Base-by-base conservation (phyloP, 805 yeast genomes). In the Wickerhamomyces ciferrii region DNA sequence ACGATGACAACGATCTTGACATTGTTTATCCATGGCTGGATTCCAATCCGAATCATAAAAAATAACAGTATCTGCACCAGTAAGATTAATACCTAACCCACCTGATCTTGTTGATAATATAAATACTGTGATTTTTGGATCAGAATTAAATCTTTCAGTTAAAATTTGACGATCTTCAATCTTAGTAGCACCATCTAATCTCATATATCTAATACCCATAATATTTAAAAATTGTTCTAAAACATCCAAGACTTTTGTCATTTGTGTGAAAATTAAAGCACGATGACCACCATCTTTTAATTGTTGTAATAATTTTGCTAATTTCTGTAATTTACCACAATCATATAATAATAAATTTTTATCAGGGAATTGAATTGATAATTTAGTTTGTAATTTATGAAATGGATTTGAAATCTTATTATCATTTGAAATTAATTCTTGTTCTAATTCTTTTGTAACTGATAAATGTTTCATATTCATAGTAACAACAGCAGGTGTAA, bases 11-110 rank as follows among this genome's bases (percentile, higher is more conserved):
- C 99, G 83, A 68, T 94, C 99, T 67, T 94, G 99, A 69, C 99
- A 94, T 67, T 94, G 99, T 61, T 90, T 89, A 65, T 94, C 99
- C 97, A 94, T 94, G 1, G 98, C 96, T 2, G 99, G 99, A 62
- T 94, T 94, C 99, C 99, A 92, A 67, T 92, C 99, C 2, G 97
- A 89, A 66, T 94, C 99, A 64, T 95, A 94, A 68, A 94, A 95
- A 8, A 94, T 89, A 39, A 94, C 99, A 0, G 99, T 94, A 60
- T 94, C 99, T 0, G 99, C 99, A 61, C 98, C 99, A 0, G 99
- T 94, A 53, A 94, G 70, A 60, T 94, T 94, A 63, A 94, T 94
- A 62, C 99, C 99, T 55, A 95, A 74, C 34, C 99, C 99, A 65
- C 99, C 99, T 2, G 99, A 94, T 67, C 99, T 80, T 2, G 97